Conservation (phyloP, 2,329 filamentous ascomycete species). For the Elsinoe australis region DNA sequence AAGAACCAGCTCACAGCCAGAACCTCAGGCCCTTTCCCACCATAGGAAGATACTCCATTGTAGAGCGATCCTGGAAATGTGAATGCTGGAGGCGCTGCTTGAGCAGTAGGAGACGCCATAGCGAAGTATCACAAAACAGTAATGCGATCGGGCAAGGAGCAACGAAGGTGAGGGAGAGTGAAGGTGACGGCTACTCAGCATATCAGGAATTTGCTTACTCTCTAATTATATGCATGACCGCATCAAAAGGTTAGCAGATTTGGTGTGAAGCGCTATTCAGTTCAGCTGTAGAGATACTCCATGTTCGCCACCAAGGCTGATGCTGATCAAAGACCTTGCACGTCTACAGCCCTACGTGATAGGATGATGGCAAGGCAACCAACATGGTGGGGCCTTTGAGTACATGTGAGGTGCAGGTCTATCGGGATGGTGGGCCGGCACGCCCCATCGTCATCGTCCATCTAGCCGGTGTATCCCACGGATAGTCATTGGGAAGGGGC, state of each 20-base stretch:
- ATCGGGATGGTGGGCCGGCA: background rate
- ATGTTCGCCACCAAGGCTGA: slow-evolving; percentile 6
- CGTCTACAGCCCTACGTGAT: slow-evolving; percentile 4
- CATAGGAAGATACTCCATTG: slow-evolving; percentile 3
- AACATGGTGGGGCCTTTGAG: background rate
- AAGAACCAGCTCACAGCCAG: slow-evolving; percentile 12
- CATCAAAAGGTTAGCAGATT: background rate
- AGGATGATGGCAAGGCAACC: slow-evolving; percentile 3
- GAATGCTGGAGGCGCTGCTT: background rate
- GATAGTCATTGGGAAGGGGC: too few species aligned
- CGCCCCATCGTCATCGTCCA: background rate
- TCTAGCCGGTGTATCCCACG: too few species aligned
- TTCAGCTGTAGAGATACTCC: background rate
- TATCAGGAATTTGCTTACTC: slow-evolving; percentile 4
- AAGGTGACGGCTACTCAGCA: background rate
- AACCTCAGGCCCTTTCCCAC: background rate
- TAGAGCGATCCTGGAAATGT: slow-evolving; percentile 8
- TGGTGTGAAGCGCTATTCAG: background rate
- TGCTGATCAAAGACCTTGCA: slow-evolving; percentile 5
- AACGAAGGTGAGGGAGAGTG: background rate
- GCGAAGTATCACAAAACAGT: background rate
- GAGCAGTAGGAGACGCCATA: background rate
- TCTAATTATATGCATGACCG: background rate
- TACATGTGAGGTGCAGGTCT: background rate
- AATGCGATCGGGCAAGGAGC: background rate